A percentile compares a stretch with the other conserved stretches of the same genome.
Evolutionary conservation across 495 filamentous ascomycete species (phyloP).

Genomic region (Penicillium paradoxum): DNA sequence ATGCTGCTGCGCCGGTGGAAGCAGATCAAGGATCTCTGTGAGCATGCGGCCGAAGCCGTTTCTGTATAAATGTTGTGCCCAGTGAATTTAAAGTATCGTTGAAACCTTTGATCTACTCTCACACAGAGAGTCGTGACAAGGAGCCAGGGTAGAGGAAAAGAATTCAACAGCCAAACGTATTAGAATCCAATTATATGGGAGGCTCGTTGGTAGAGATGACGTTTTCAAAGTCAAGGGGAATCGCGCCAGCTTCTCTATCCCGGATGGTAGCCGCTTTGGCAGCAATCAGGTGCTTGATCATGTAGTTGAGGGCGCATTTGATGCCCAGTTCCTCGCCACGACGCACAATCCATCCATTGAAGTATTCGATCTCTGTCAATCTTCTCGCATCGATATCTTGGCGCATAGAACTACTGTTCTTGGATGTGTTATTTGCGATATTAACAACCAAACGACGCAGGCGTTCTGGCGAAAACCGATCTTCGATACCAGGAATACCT

Average conservation of each 20-base stretch:
- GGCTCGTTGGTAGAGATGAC: conserved; percentile 9
- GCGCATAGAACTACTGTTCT: conserved; percentile 75
- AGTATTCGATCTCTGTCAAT: conserved; percentile 72
- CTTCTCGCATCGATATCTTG: conserved; percentile 61
- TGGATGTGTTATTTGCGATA: conserved; percentile 55
- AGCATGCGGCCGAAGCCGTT: conserved; percentile 24
- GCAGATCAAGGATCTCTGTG: conserved; percentile 45
- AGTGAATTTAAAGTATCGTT: background rate
- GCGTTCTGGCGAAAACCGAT: conserved; percentile 52
- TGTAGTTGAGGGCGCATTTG: conserved; percentile 61
- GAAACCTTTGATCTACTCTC: background rate
- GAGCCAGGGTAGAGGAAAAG: background rate
- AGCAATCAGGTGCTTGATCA: conserved; percentile 56
- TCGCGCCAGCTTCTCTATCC: conserved; percentile 23
- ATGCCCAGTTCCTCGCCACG: conserved; percentile 65
- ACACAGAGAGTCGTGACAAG: background rate
- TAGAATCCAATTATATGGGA: conserved; percentile 1
- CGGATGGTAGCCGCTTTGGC: conserved; percentile 20
- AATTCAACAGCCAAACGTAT: background rate
- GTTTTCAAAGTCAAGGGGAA: conserved; percentile 32
- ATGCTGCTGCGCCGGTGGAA: conserved; percentile 46
- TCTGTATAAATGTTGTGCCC: conserved; percentile 6
- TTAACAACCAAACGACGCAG: conserved; percentile 51
- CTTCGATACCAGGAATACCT: conserved; percentile 51
- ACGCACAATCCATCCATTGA: conserved; percentile 78